phyloP scores from a whole-genome alignment of 768 basidiomycete species.

The Podaxis sp. region DNA sequence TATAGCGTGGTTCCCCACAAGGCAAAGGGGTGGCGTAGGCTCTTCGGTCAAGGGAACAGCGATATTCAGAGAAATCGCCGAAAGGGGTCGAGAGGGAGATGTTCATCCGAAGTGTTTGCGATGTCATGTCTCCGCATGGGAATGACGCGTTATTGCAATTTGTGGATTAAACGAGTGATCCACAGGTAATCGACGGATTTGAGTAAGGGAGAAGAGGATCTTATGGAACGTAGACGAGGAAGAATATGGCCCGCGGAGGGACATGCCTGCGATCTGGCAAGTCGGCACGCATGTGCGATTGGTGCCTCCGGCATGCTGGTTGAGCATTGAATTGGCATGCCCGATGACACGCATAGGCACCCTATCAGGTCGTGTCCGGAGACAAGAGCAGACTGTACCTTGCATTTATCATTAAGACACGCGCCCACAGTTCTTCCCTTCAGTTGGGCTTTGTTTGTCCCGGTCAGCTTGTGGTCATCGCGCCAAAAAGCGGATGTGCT shows the following conservation, averaged over 20 bases:
- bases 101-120: slow-evolving; percentile 40
- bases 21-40: slow-evolving; percentile 32
- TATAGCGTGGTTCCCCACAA: slow-evolving; percentile 20
- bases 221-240: background rate
- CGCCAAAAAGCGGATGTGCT: background rate
- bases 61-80: slow-evolving; percentile 41
- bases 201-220: background rate
- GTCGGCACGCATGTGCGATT: background rate
- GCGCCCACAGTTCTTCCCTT: background rate
- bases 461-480: background rate
- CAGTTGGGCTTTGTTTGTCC: background rate
- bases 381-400: background rate
- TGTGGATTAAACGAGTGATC: background rate
- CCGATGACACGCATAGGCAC: background rate
- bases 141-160: background rate
- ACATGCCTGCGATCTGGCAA: background rate
- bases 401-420: background rate
- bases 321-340: background rate
- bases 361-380: background rate
- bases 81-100: slow-evolving; percentile 23
- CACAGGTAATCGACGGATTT: background rate
- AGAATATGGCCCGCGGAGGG: background rate
- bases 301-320: background rate
- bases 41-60: slow-evolving; percentile 22
- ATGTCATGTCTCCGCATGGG: slow-evolving; percentile 21